Percentiles rank a stretch among this genome's conserved stretches.
Evolutionary conservation across 2,329 filamentous ascomycete genomes (phyloP).

Genomic region (Dothideomycetes sp.): DNA sequence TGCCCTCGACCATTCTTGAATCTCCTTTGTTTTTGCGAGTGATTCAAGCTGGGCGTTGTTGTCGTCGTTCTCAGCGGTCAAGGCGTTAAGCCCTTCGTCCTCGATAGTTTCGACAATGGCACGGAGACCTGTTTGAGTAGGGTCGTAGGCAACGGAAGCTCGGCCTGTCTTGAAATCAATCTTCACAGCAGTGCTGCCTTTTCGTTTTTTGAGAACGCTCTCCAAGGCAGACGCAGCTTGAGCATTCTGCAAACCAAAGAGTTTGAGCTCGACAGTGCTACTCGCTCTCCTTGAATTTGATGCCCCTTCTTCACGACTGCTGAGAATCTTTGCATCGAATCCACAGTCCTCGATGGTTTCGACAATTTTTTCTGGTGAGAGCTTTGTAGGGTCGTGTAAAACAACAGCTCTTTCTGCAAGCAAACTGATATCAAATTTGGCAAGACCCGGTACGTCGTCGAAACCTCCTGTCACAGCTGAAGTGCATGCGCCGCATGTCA

Average conservation of each 20-base stretch:
- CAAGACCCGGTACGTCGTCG: constrained; percentile 62
- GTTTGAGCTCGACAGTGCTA: constrained; percentile 65
- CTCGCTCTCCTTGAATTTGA: constrained; percentile 27
- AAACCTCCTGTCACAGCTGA: constrained; percentile 83
- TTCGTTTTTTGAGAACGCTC: constrained; percentile 51
- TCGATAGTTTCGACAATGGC: constrained; percentile 76
- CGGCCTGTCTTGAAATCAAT: constrained; percentile 66
- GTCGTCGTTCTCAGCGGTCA: constrained; percentile 85
- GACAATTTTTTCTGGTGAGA: constrained; percentile 64
- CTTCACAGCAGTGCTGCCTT: constrained; percentile 65
- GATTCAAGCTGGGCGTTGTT: constrained; percentile 96
- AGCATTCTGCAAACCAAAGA: constrained; percentile 72
- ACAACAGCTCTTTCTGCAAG: constrained; percentile 87
- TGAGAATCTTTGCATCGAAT: constrained; percentile 77
- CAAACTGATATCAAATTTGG: constrained; percentile 90
- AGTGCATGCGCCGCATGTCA: constrained; percentile 96
- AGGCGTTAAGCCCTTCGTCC: constrained; percentile 72
- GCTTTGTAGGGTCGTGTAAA: constrained; percentile 64
- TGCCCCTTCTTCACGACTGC: constrained; percentile 54
- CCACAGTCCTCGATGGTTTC: constrained; percentile 83
- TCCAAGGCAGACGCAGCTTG: constrained; percentile 65
- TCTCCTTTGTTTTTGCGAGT: constrained; percentile 90
- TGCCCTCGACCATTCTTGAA: constrained; percentile 80
- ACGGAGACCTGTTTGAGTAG: constrained; percentile 66
- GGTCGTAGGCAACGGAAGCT: constrained; percentile 63